These are phyloP conservation scores for Cladosporium sp. DNA, from an alignment of 2,329 filamentous ascomycete genomes.

Conservation along the genomic window DNA sequence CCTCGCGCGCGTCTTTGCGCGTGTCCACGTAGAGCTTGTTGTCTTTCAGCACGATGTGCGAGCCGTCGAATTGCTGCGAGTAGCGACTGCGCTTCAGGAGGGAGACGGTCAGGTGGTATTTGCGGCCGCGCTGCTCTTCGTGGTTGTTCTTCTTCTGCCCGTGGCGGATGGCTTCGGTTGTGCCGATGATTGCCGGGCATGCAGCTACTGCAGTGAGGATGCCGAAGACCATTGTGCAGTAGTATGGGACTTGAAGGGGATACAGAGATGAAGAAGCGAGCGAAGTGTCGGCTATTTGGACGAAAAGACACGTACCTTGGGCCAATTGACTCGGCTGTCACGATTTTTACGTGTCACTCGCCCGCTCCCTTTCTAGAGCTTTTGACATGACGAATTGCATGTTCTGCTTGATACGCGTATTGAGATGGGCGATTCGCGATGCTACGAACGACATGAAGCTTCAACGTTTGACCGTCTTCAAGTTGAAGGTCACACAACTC, in stretches of 20 bases:
- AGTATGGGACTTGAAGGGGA: not conserved
- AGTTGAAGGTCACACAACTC: not conserved
- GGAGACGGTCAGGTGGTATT: slow-evolving; percentile 33
- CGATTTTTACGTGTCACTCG: not conserved
- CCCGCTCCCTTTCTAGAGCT: not conserved
- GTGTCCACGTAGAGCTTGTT: slow-evolving; percentile 25
- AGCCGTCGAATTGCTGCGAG: slow-evolving; percentile 31
- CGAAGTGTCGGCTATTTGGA: not conserved
- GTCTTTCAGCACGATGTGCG: slow-evolving; percentile 32
- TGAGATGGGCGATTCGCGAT: not conserved
- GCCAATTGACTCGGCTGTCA: not conserved
- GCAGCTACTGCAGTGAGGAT: slow-evolving; percentile 36
- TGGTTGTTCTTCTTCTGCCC: slow-evolving; percentile 35
- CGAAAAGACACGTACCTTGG: not conserved
- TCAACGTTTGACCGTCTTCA: not conserved
- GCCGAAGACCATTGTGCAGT: slow-evolving; percentile 32
- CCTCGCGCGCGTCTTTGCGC: slow-evolving; percentile 17
- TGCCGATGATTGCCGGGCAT: slow-evolving; percentile 38
- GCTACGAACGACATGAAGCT: not conserved
- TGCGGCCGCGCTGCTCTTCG: slow-evolving; percentile 36
- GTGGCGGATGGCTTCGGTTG: slow-evolving; percentile 36
- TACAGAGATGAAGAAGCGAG: not conserved
- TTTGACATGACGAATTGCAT: not conserved
- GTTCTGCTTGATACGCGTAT: not conserved
- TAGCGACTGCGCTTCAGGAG: slow-evolving; percentile 30